phyloP scores from a whole-genome alignment of 805 yeast species.

The Yarrowia sp. region DNA sequence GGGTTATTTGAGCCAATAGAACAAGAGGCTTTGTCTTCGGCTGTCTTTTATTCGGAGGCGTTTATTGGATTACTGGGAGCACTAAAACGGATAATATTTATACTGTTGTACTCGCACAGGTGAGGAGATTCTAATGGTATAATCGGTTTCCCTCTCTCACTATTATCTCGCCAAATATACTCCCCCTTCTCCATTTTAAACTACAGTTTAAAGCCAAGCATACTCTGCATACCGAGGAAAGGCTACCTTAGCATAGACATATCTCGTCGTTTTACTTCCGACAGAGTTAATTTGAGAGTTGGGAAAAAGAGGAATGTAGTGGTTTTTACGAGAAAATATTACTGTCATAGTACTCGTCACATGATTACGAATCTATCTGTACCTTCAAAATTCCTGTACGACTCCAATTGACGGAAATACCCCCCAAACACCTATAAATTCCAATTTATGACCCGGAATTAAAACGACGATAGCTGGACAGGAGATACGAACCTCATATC shows the following conservation, averaged over 20 bases:
- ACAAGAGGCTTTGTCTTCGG: background rate
- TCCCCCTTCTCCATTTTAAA: background rate
- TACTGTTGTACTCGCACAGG: background rate
- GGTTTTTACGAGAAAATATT: too few relatives aligned
- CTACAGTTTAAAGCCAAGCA: slow-evolving; percentile 8
- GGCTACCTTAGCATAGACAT: background rate
- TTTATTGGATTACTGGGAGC: too few relatives aligned
- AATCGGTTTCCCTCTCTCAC: background rate
- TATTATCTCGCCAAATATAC: background rate
- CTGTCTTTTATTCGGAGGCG: background rate
- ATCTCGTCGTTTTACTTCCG: background rate
- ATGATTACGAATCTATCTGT: background rate
- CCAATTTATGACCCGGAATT: background rate
- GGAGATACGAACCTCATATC: background rate
- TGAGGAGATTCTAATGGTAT: background rate
- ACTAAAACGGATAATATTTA: too few relatives aligned
- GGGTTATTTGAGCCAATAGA: background rate
- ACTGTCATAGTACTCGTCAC: background rate
- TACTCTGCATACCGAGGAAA: background rate
- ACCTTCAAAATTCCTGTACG: background rate
- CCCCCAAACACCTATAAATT: background rate
- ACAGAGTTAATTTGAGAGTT: background rate
- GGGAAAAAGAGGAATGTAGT: too few relatives aligned
- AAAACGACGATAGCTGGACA: background rate
- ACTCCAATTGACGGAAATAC: background rate